Evolutionary conservation across 2,329 filamentous ascomycete genomes (phyloP).

Genomic region (Colletotrichum lentis): DNA sequence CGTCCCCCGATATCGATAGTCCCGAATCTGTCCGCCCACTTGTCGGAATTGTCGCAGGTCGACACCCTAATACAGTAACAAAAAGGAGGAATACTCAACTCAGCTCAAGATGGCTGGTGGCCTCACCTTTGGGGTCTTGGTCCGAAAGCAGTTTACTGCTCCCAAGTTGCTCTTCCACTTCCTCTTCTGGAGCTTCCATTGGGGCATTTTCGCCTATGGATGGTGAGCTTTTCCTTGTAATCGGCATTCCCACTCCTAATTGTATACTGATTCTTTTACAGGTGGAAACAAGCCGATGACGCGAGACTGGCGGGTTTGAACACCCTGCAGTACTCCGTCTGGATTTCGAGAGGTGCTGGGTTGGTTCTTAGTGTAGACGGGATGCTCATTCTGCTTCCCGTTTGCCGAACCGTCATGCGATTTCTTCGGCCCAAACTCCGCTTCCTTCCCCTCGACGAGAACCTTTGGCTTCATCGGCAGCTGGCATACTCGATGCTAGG

Average conservation of each 20-base stretch:
- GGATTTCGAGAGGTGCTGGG: constrained; percentile 94
- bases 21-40: constrained; percentile 37
- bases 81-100: constrained; percentile 42
- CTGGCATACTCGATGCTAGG: constrained; percentile 88
- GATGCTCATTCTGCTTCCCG: constrained; percentile 88
- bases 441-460: constrained; percentile 94
- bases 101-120: constrained; percentile 51
- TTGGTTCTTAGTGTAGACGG: constrained; percentile 84
- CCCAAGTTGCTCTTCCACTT: constrained; percentile 81
- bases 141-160: constrained; percentile 72
- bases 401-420: constrained; percentile 90
- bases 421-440: constrained; percentile 85
- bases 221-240: constrained; percentile 68
- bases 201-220: constrained; percentile 81
- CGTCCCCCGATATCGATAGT: constrained; percentile 35
- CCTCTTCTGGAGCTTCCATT: constrained; percentile 82
- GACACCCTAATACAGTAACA: constrained; percentile 50
- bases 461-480: constrained; percentile 95
- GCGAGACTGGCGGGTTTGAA: constrained; percentile 78
- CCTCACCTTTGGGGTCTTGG: constrained; percentile 46
- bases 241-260: not conserved
- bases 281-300: constrained; percentile 80
- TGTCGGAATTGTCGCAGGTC: constrained; percentile 61
- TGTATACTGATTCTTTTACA: constrained; percentile 51
- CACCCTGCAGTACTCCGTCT: constrained; percentile 84